These are phyloP conservation scores for Botrytis cinerea DNA, from an alignment of 2,329 filamentous ascomycete genomes.

Conservation along the genomic window DNA sequence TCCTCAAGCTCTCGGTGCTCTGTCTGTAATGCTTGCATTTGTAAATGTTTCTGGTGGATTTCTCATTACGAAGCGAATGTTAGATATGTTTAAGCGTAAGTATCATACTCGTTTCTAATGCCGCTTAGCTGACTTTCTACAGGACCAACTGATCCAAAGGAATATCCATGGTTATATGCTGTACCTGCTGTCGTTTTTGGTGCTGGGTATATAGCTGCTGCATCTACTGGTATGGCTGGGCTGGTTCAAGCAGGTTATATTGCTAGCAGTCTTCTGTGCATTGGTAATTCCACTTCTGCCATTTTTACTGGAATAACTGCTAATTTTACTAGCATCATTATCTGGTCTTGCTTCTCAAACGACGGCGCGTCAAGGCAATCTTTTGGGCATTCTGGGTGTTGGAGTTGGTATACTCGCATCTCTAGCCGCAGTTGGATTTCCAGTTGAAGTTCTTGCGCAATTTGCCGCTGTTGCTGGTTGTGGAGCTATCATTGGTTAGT, in stretches of 20 bases:
- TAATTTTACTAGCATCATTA: conserved; percentile 56
- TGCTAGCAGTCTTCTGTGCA: conserved; percentile 81
- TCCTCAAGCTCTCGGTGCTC: conserved; percentile 75
- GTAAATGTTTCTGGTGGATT: conserved; percentile 89
- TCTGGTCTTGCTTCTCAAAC: conserved; percentile 79
- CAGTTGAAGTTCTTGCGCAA: conserved; percentile 75
- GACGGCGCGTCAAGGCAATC: conserved; percentile 82
- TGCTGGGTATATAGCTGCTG: conserved; percentile 78
- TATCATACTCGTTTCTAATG: conserved; percentile 6
- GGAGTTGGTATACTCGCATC: conserved; percentile 81
- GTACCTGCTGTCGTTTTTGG: conserved; percentile 76
- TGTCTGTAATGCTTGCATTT: conserved; percentile 81
- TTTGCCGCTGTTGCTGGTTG: conserved; percentile 74
- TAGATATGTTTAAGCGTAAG: conserved; percentile 83
- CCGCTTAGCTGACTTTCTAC: conserved; percentile 10
- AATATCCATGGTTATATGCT: conserved; percentile 86
- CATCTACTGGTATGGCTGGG: conserved; percentile 78
- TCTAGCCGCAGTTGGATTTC: conserved; percentile 77
- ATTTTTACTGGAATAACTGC: not conserved
- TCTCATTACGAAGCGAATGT: conserved; percentile 88
- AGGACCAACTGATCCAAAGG: conserved; percentile 79
- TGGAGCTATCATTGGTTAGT: conserved; percentile 62
- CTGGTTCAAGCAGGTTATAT: conserved; percentile 87
- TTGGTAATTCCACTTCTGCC: conserved; percentile 45
- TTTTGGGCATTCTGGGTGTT: conserved; percentile 84